Evolutionary conservation across 306 rosid species (phyloP), one percentile per base, ranked within the genome.

Genomic region (Inga oerstediana): DNA sequence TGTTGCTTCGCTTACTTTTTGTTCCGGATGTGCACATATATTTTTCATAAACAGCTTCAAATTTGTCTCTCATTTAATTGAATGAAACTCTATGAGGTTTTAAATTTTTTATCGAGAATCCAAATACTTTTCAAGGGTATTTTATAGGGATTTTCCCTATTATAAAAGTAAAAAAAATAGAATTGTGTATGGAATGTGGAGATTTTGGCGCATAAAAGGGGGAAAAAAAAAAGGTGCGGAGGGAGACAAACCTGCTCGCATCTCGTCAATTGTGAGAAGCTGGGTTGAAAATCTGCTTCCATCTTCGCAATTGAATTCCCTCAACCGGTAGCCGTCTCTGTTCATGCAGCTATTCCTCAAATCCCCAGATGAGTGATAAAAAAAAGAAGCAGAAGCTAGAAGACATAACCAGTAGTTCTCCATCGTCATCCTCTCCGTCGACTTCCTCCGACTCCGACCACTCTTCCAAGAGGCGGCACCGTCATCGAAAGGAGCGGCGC

Each of bases 391-490:
- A 85, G 1, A 65, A 82, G 17, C 34, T 46, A 0, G 87, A 66
- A 10, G 92, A 86, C 44, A 58, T 93, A 0, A 65, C 87, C 7
- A 41, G 90, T 27, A 67, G 16, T 41, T 85, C 92, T 8, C 80
- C 91, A 7, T 79, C 86, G 2, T 35, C 17, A 9, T 82, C 91
- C 27, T 82, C 91, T 64, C 64, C 89, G 16, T 85, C 90, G 41
- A 75, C 84, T 58, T 62, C 30, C 66, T 74, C 86, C 20, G 78
- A 71, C 70, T 90, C 90, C n/a, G 91, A 87, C 51, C 91, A 34
- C 65, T 88, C 97, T 76, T 87, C 94, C 0, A 80, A 46, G 80
- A 77, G 90, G 68, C 90, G 88, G 32, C 87, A 81, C 19, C 91
- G 85, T 51, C 91, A 84, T 72, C 88, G 82, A 10, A 85, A 83